Evolutionary conservation across 371 early-diverging fungal genomes (phyloP).

Genomic region (Nematocida sp.): DNA sequence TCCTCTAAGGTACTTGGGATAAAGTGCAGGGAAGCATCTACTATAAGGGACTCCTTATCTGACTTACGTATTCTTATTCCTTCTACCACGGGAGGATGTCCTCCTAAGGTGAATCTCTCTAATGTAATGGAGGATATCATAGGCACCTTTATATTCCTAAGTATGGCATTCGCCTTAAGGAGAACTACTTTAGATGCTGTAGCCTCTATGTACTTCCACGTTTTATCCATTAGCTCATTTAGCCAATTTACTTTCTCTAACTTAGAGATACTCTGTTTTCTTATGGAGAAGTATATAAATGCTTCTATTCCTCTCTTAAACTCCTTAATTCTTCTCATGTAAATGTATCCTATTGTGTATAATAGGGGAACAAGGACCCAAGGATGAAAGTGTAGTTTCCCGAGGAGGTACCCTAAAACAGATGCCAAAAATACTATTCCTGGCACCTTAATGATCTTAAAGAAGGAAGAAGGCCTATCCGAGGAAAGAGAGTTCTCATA

Average conservation of each 20-base stretch:
- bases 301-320: slow-evolving; percentile 64
- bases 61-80: slow-evolving; percentile 68
- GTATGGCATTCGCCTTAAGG: slow-evolving; percentile 68
- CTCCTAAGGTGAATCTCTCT: slow-evolving; percentile 86
- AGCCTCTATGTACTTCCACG: slow-evolving; percentile 91
- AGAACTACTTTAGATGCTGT: slow-evolving; percentile 74
- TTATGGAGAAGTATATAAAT: slow-evolving; percentile 55
- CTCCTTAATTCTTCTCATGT: slow-evolving; percentile 56
- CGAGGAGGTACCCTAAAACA: slow-evolving; percentile 60
- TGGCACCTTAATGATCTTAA: slow-evolving; percentile 60
- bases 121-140: slow-evolving; percentile 80
- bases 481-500: slow-evolving; percentile 62
- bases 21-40: slow-evolving; percentile 40
- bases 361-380: slow-evolving; percentile 58
- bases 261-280: slow-evolving; percentile 56
- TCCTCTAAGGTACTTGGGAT: slow-evolving; percentile 66
- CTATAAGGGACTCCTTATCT: slow-evolving; percentile 36
- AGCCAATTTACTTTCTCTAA: slow-evolving; percentile 87
- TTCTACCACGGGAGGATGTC: slow-evolving; percentile 81
- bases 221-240: slow-evolving; percentile 76
- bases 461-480: slow-evolving; percentile 54
- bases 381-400: slow-evolving; percentile 54
- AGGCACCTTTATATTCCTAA: slow-evolving; percentile 69
- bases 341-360: slow-evolving; percentile 63
- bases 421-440: slow-evolving; percentile 60